Evolutionary conservation across 805 yeast species (phyloP), one percentile per base, ranked within the genome.

Genomic region (Metschnikowia bowlesiae): DNA sequence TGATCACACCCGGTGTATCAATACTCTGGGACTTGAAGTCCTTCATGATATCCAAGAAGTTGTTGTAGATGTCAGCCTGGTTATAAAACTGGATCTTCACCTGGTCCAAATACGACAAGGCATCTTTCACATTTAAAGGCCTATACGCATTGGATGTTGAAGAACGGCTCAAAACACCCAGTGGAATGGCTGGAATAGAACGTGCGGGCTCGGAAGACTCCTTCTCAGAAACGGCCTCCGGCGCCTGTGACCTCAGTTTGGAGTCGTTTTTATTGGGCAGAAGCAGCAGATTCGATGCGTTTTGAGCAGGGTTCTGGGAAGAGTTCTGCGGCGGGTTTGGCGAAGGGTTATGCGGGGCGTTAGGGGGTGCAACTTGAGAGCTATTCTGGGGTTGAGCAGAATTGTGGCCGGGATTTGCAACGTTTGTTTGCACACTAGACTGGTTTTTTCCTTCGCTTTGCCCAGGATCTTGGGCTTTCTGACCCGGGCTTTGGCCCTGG

Each of bases 1-100:
- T 97, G 64, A 94, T 94, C 30, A 94, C 99, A 34, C 98, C 99
- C 0, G 98, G 99, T 0, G 99, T 94, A 67, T 94, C 98, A 61
- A 94, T 91, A 53, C 83, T 82, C 72, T 92, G 97, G 48, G 95
- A 85, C 74, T 95, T 95, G 74, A 94, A 95, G 65, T 95, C 99
- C 73, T 95, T 95, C 99, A 94, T 94, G 56, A 94, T 92, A 65
- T 94, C 99, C 63, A 94, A 77, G 63, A 95, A 94, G 67, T 88
- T 90, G 68, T 94, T 94, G 75, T 94, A 94, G 39, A 94, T 96
- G 61, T 91, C 97, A 0, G 98, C 95, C 70, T 92, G 96, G 57
- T 84, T 80, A 67, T 81, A 86, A 69, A 94, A 94, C 66, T 91
- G 97, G 44, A 85, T 80, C 69, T 94, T 94, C 47, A 94, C 99